These are phyloP conservation scores for Atalantia buxifolia DNA, from an alignment of 345 rosid genomes.

Conservation along the genomic window DNA sequence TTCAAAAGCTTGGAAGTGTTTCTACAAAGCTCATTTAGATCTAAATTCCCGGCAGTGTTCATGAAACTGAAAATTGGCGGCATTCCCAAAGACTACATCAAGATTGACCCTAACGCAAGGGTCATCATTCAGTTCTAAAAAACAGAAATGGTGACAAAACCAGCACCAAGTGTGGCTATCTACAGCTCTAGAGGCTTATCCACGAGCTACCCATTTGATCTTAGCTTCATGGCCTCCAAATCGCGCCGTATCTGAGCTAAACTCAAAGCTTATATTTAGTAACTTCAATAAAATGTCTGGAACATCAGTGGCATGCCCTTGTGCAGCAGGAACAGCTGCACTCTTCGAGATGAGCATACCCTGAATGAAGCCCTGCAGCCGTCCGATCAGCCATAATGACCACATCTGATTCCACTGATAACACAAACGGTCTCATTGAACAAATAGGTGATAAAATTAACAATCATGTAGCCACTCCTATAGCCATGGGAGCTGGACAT, in stretches of 20 bases:
- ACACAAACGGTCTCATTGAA: constrained; percentile 19
- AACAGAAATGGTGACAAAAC: constrained; percentile 26
- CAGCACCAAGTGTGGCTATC: constrained; percentile 39
- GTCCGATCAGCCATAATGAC: constrained; percentile 61
- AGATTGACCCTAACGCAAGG: constrained; percentile 18
- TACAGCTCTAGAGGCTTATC: constrained; percentile 65
- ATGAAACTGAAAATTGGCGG: constrained; percentile 23
- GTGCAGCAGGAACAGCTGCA: constrained; percentile 46
- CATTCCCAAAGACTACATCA: constrained; percentile 34
- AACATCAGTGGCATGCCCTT: constrained; percentile 60
- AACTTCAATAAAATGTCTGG: constrained; percentile 45
- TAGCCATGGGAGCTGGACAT: constrained; percentile 52
- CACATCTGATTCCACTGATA: constrained; percentile 34
- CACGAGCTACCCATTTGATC: constrained; percentile 34
- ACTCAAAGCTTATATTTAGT: constrained; percentile 14
- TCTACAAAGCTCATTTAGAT: constrained; percentile 8
- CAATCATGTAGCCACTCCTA: constrained; percentile 27
- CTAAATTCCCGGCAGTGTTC: constrained; percentile 26
- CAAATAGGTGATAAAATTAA: constrained; percentile 15
- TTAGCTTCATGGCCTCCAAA: constrained; percentile 52
- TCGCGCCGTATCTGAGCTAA: background rate
- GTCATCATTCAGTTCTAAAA: constrained; percentile 35
- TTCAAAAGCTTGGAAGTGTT: constrained; percentile 4
- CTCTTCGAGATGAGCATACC: constrained; percentile 42
- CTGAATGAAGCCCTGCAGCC: constrained; percentile 55